Evolutionary conservation across 345 rosid genomes (phyloP), one percentile per base, ranked within the genome.

Genomic region (Linum trigynum): DNA sequence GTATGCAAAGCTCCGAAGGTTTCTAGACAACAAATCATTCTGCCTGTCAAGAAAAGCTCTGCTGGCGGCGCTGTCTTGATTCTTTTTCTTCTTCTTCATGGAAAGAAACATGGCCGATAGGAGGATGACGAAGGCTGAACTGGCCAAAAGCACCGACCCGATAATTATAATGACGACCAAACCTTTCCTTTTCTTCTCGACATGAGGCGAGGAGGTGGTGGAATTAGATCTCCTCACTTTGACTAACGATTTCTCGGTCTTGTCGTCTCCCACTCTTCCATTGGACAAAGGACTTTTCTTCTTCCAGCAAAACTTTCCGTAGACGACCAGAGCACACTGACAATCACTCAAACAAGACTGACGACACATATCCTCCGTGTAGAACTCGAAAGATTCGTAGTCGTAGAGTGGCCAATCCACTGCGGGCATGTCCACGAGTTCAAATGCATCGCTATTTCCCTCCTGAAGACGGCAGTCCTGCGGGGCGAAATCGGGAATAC

Each of bases 1-100:
- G 67, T 72, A 75, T 23, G 72, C 63, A 70, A 75, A 77, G 14
- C 60, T 38, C 39, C 53, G 74, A 43, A 74, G 41, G 43, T 63
- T 65, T 16, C 48, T 37, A 41, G 53, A 48, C 53, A 10, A 3
- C 9, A 12, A 9, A 48, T 48, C 15, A 9, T 48, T 48, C 3
- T 48, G 9, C 14, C 14, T 9, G 0, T 15, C 14, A 10, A 48
- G 14, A 3, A 12, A 48, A 48, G 53, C 53, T 9, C 45, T 41
- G 5, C 45, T 23, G 32, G 32, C 1, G 32, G 32, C 32, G 45
- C 45, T 41, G 0, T 8, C 45, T 41, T 8, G 45, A 41, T 41
- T 48, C 53, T n/a, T n/a, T n/a, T 57, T 42, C 37, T 5, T 14
- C 38, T 53, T 69, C 8, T 39, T 38, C 48, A 67, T 17, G 15